Evolutionary conservation across 768 basidiomycete genomes (phyloP), one percentile per base, ranked within the genome.

Genomic region (Boletellus ananiceps): DNA sequence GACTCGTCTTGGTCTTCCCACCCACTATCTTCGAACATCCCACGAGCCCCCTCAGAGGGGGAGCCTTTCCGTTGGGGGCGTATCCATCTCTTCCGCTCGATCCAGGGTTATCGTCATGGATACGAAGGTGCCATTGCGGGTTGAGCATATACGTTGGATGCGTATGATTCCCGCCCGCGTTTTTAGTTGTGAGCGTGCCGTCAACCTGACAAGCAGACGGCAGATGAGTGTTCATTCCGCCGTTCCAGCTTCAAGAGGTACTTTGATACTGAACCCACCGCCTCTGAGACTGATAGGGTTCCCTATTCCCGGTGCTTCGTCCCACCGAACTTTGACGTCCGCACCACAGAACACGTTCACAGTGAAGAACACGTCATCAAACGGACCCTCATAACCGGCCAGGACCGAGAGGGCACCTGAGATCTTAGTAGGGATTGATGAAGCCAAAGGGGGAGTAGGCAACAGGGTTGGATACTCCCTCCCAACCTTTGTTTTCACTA

Each of bases 131-230:
- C 66, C 90, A 97, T 61, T 96, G 92, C 0, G 94, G 94, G 61
- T 97, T 98, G 42, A 80, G 67, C 83, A 95, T 87, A 66, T 87
- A 96, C 0, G 86, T 84, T 1, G 89, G 81, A 55, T 82, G 74
- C 5, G 81, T 79, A 48, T 83, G 79, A 60, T 93, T 94, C 2
- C 95, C 95, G 0, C 95, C 95, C 0, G 89, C 79, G 25, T 81
- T 90, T 56, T 82, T 83, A 32, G 69, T 76, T 0, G 83, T 84
- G 53, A 95, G 74, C 0, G 71, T 59, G 8, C 82, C 86, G 0
- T 78, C 70, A 6, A 86, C 60, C 88, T 91, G 55, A 23, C 44
- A 39, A 35, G 33, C 43, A 38, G 18, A 41, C 23, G 13, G 18
- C n/a, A 36, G 19, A 45, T 61, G 8, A 56, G 45, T 9, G 18